A percentile compares a stretch with the other conserved stretches of the same genome.
These are phyloP conservation scores for Pythium guiyangense DNA, from an alignment of 352 stramenopile species.

Conservation along the genomic window DNA sequence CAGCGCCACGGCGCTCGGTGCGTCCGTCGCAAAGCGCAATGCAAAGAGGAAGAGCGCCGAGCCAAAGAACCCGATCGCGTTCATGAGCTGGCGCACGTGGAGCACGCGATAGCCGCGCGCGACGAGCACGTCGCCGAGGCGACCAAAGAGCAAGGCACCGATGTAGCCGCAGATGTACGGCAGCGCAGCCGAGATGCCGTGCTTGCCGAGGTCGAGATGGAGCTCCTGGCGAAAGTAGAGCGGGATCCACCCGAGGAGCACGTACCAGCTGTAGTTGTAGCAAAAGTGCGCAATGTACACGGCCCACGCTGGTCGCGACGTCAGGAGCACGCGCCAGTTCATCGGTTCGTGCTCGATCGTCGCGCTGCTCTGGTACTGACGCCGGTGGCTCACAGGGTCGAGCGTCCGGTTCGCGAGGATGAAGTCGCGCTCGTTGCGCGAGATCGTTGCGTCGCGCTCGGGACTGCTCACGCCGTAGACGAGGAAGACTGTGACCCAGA, in stretches of 20 bases:
- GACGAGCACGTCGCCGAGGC: slow-evolving; percentile 60
- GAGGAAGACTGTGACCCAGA: slow-evolving; percentile 64
- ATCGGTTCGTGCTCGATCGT: slow-evolving; percentile 44
- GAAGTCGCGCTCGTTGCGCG: slow-evolving; percentile 44
- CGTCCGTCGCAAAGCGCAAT: slow-evolving; percentile 56
- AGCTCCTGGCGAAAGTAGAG: slow-evolving; percentile 83
- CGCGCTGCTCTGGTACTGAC: slow-evolving; percentile 27
- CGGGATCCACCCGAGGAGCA: slow-evolving; percentile 83
- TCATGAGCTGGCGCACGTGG: slow-evolving; percentile 75
- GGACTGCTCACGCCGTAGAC: slow-evolving; percentile 59
- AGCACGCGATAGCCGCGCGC: slow-evolving; percentile 60
- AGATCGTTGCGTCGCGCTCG: slow-evolving; percentile 61
- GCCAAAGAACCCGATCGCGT: slow-evolving; percentile 68
- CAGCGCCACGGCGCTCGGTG: slow-evolving; percentile 49
- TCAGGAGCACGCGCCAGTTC: slow-evolving; percentile 67
- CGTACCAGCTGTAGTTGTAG: slow-evolving; percentile 89
- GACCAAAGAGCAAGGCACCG: slow-evolving; percentile 68
- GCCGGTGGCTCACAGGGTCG: slow-evolving; percentile 34
- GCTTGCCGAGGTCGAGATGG: slow-evolving; percentile 69
- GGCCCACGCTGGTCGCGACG: slow-evolving; percentile 65
- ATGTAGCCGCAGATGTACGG: slow-evolving; percentile 80
- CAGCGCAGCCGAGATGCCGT: slow-evolving; percentile 60
- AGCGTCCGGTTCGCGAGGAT: slow-evolving; percentile 64
- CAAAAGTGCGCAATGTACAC: slow-evolving; percentile 85
- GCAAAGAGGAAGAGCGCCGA: slow-evolving; percentile 68